Percentiles rank a stretch among this genome's conserved stretches.
Conservation (phyloP, 2,329 filamentous ascomycete genomes). For the Apiospora saccharicola region DNA sequence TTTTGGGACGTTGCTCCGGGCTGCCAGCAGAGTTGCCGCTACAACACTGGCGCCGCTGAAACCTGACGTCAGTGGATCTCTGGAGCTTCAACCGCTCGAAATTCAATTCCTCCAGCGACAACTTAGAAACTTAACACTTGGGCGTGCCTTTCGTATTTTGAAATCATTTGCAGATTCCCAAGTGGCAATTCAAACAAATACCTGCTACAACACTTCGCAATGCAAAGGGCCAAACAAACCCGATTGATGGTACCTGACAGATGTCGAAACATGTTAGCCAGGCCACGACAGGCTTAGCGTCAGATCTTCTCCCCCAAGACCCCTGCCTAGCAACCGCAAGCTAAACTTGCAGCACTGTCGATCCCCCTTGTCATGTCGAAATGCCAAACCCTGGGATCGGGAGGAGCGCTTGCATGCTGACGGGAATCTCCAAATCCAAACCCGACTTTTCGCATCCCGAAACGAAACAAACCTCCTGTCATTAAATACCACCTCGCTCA, state of each 20-base stretch:
- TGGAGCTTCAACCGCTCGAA: neutral
- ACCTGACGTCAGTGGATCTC: conserved; percentile 7
- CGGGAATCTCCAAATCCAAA: conserved; percentile 18
- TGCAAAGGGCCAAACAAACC: neutral
- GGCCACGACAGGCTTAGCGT: conserved; percentile 11
- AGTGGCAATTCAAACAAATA: neutral
- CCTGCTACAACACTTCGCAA: neutral
- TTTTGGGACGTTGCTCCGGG: conserved; percentile 9
- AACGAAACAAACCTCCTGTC: neutral
- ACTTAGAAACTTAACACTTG: neutral
- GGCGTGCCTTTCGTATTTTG: neutral
- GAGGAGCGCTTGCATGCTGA: neutral
- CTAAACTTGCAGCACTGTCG: neutral
- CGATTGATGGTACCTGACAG: neutral
- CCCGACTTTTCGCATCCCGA: conserved; percentile 3
- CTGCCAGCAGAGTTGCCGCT: conserved; percentile 1
- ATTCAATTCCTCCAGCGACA: neutral
- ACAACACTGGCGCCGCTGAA: neutral
- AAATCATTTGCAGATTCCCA: neutral
- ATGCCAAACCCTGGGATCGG: neutral
- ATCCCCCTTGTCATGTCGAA: conserved; percentile 19
- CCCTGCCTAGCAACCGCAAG: neutral
- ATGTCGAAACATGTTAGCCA: neutral
- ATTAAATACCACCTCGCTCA: neutral
- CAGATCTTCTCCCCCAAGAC: neutral